Conservation (phyloP, 768 basidiomycete species). For the Floccularia luteovirens region DNA sequence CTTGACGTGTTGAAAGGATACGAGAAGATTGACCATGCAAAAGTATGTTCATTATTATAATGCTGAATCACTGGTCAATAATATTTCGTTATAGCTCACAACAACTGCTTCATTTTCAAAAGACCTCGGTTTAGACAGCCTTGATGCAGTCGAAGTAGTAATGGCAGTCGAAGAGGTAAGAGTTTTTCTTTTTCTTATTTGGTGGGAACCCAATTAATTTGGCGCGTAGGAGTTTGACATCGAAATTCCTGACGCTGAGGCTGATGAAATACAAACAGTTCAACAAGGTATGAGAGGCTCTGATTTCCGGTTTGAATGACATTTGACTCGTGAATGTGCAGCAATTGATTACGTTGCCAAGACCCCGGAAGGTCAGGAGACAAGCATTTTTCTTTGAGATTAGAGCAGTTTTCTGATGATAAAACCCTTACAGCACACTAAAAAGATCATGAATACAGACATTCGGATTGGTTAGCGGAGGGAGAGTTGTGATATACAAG, state of each 20-base stretch:
- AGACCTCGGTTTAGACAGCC: constrained; percentile 89
- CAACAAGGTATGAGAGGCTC: constrained; percentile 63
- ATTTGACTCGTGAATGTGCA: too few species aligned
- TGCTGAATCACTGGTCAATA: background rate
- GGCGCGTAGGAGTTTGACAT: constrained; percentile 81
- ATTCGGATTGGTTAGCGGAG: too few species aligned
- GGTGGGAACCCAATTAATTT: constrained; percentile 5
- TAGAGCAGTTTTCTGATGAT: constrained; percentile 11
- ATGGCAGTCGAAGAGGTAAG: constrained; percentile 95
- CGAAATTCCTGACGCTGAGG: constrained; percentile 96
- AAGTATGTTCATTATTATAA: constrained; percentile 33
- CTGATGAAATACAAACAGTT: constrained; percentile 89
- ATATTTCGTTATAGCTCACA: constrained; percentile 45
- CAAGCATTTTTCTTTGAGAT: constrained; percentile 6
- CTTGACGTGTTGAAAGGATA: constrained; percentile 81
- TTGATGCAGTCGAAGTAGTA: constrained; percentile 96
- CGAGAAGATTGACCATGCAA: constrained; percentile 77
- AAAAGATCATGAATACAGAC: too few species aligned
- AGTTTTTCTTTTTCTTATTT: constrained; percentile 3
- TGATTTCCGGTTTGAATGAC: constrained; percentile 11
- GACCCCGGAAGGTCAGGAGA: constrained; percentile 71
- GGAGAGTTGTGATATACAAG: too few species aligned
- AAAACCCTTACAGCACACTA: constrained; percentile 36
- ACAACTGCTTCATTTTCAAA: constrained; percentile 59
- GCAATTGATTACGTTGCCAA: constrained; percentile 94